Conservation (phyloP, 2,329 filamentous ascomycete genomes). For the Neophaeococcomyces aloes region DNA sequence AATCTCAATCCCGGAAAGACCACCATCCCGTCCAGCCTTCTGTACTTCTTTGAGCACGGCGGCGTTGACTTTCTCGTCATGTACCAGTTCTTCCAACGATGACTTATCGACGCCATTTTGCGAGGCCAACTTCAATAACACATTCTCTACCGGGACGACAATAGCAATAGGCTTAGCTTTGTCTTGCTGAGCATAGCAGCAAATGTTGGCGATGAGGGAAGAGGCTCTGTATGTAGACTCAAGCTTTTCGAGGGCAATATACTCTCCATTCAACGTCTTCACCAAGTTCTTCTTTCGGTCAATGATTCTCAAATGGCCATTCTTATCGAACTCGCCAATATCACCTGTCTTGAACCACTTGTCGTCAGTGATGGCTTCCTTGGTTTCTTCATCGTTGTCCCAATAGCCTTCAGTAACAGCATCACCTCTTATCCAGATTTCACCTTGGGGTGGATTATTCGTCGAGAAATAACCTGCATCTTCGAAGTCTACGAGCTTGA, state of each 20-base stretch:
- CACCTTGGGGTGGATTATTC: slow-evolving; percentile 71
- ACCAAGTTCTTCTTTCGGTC: slow-evolving; percentile 98
- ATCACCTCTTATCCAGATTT: slow-evolving; percentile 77
- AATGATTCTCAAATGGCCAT: slow-evolving; percentile 75
- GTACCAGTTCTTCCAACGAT: slow-evolving; percentile 56
- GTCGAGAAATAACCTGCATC: slow-evolving; percentile 77
- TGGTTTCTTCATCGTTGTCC: slow-evolving; percentile 75
- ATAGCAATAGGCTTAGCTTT: slow-evolving; percentile 73
- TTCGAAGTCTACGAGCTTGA: slow-evolving; percentile 83
- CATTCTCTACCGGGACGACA: slow-evolving; percentile 53
- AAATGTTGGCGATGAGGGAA: slow-evolving; percentile 72
- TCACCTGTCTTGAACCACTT: slow-evolving; percentile 98
- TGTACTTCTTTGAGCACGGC: slow-evolving; percentile 63
- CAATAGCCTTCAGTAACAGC: slow-evolving; percentile 70
- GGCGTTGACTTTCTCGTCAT: slow-evolving; percentile 53
- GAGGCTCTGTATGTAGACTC: slow-evolving; percentile 80
- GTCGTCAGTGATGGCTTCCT: slow-evolving; percentile 64
- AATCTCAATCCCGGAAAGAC: slow-evolving; percentile 61
- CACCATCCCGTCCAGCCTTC: slow-evolving; percentile 52
- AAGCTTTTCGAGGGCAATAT: slow-evolving; percentile 92
- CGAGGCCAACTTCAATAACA: slow-evolving; percentile 45
- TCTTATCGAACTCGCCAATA: slow-evolving; percentile 75
- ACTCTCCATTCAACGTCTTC: slow-evolving; percentile 91
- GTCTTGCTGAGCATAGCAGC: slow-evolving; percentile 68
- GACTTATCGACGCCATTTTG: slow-evolving; percentile 54